Base-by-base conservation (phyloP, 1,284 basidiomycete genomes). In the Ganoderma sinense region DNA sequence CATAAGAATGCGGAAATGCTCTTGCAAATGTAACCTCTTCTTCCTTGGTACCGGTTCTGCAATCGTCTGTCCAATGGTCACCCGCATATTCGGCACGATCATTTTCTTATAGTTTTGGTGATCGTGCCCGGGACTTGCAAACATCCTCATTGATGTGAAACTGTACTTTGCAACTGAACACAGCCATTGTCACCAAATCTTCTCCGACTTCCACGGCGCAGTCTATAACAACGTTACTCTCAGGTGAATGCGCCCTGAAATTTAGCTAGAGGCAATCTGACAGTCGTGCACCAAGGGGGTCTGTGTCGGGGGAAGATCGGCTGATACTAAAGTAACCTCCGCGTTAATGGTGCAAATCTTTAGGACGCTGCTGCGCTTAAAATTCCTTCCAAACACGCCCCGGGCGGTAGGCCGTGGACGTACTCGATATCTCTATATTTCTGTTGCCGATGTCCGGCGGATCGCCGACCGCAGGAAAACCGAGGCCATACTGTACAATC, bases 361-460 rank as follows among this genome's bases (percentile, higher is more conserved):
- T 11, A 23, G 11, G 48, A 23, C 23, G 10, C 8, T 51, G 48
- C 48, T 51, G 48, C 48, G 48, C n/a, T 51, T 23, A 2, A 45
- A 45, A 45, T 45, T 45, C 43, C 6, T 48, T 89, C 85, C 70
- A 88, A 88, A 75, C 77, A 91, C n/a, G 51, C 89, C 89, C 18
- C 92, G 91, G 91, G 81, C 76, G 23, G 84, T 86, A 79, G 20
- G 84, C 85, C 41, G 92, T 92, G 90, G 85, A 91, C 71, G 77
- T 78, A 13, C 80, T 7, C 26, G 53, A 56, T 10, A 56, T 33
- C 8, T 55, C 20, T 55, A 16, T 55, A 55, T 8, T 55, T 0
- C 29, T 6, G 16, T 56, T 33, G 29, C 29, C 16, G 23, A 20
- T 56, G 16, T 29, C 29, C 53, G 53, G 31, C 29, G 29, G 7